Evolutionary conservation across 192 early-diverging fungal species (phyloP).

Genomic region (Backusella psychrophila): DNA sequence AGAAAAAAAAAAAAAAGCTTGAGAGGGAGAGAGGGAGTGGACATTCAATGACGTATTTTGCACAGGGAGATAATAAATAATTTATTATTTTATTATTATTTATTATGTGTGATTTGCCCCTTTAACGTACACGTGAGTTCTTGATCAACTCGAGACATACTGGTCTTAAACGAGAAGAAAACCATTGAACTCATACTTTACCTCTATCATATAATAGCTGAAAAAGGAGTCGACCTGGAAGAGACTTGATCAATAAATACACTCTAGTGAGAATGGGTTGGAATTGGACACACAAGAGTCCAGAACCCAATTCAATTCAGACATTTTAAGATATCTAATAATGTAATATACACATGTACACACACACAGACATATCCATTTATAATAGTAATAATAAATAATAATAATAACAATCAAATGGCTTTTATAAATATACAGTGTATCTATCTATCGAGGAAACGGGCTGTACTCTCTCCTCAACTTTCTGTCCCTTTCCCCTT

Average conservation of each 20-base stretch:
- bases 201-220: background rate
- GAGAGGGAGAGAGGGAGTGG: background rate
- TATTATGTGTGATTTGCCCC: background rate
- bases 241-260: background rate
- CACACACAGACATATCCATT: background rate
- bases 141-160: background rate
- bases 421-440: background rate
- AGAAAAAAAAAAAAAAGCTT: too few relatives aligned
- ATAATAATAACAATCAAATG: background rate
- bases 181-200: background rate
- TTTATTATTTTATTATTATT: background rate
- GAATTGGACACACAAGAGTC: background rate
- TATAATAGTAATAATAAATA: background rate
- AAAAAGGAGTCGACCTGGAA: background rate
- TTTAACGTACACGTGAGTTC: background rate
- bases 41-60: background rate
- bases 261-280: background rate
- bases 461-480: constrained; percentile 5
- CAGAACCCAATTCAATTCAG: background rate
- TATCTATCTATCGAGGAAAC: background rate
- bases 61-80: background rate
- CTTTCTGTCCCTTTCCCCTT: background rate
- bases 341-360: background rate
- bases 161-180: background rate
- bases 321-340: background rate